Evolutionary conservation across 768 basidiomycete genomes (phyloP), one percentile per base, ranked within the genome.

Genomic region (Pleurotus citrinopileatus): DNA sequence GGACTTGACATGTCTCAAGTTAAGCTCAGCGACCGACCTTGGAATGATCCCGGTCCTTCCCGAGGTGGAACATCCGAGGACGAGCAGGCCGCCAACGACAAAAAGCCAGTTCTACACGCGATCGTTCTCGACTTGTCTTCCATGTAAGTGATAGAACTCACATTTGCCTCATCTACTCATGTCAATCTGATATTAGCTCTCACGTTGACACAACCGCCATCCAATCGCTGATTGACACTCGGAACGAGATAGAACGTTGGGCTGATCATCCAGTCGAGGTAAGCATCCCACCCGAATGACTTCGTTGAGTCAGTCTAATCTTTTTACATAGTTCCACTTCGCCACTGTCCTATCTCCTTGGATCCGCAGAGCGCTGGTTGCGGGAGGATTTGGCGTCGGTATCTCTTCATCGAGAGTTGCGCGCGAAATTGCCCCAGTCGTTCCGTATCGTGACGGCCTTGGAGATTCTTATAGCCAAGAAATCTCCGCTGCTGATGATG

Each of bases 131-230:
- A 99, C 67, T 93, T 98, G 64, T 85, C 92, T 27, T 73, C 82
- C 28, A 88, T 95, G 82, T 89, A 65, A 66, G 84, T 72, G 3
- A 12, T 13, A 9, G 34, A 17, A 53, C 22, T 32, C 34, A 38
- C 6, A 19, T 23, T 12, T n/a, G 20, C 7, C 3, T 13, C 19
- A 9, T 2, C n/a, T 52, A 26, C 53, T 42, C 13, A 19, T 23
- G 13, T 28, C 37, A 22, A 29, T n/a, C 32, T 17, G 29, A 46
- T 38, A 53, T 42, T 66, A 91, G 89, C 54, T 86, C 84, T 42
- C 89, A 98, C 59, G 79, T 98, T 38, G 97, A 99, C 63, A 91
- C 91, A 5, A 98, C 97, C 1, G 88, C 89, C 20, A 79, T 93
- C 1, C 97, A 98, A 70, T 82, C 92, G 28, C 77, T 99, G 42